phyloP scores from a whole-genome alignment of 805 yeast species.

The Myxozyma neglecta region DNA sequence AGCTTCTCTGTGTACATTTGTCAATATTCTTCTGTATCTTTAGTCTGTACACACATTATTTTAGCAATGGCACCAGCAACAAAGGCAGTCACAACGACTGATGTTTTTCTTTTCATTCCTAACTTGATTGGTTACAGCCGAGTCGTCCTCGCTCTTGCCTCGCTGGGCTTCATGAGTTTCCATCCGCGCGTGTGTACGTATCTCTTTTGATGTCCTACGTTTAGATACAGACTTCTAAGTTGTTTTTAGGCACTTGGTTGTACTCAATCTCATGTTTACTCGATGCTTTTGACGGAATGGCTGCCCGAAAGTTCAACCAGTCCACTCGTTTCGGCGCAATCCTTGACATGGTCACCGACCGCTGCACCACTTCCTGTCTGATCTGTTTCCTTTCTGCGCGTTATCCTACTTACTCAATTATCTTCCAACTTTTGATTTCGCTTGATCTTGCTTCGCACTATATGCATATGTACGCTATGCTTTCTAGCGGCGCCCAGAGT shows the following conservation, averaged over 20 bases:
- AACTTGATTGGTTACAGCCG: conserved; percentile 88
- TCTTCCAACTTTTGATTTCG: conserved; percentile 82
- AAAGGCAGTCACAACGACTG: conserved; percentile 44
- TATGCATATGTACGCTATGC: conserved; percentile 97
- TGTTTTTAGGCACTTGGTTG: conserved; percentile 47
- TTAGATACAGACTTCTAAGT: not conserved
- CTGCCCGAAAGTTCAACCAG: conserved; percentile 87
- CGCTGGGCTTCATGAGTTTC: conserved; percentile 76
- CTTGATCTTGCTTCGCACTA: conserved; percentile 86
- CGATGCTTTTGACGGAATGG: conserved; percentile 95
- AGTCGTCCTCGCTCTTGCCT: conserved; percentile 75
- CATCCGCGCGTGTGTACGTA: conserved; percentile 70
- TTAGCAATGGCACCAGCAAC: conserved; percentile 8
- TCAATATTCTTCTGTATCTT: too few species aligned
- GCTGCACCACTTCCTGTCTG: conserved; percentile 94
- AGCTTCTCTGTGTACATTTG: too few species aligned
- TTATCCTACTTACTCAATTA: conserved; percentile 66
- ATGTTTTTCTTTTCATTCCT: conserved; percentile 79
- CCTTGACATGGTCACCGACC: conserved; percentile 96
- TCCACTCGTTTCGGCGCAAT: conserved; percentile 94
- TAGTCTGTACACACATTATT: not conserved
- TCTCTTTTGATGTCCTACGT: not conserved
- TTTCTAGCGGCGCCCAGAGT: conserved; percentile 71
- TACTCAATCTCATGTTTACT: conserved; percentile 87
- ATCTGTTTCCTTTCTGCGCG: conserved; percentile 79